These are phyloP conservation scores for Xylaria venustula DNA, from an alignment of 495 filamentous ascomycete species.

Conservation along the genomic window DNA sequence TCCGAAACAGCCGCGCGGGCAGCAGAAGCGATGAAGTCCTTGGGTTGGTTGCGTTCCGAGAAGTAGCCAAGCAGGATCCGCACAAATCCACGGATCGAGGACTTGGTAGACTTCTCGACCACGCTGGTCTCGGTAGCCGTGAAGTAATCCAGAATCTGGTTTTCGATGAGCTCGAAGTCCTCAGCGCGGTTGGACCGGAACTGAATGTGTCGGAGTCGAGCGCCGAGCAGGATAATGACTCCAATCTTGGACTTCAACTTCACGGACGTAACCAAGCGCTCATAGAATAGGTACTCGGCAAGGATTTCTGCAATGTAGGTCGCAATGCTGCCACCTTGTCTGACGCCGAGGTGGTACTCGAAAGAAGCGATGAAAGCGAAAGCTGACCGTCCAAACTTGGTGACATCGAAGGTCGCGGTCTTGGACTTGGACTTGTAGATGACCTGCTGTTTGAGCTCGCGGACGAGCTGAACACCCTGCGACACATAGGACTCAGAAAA, in stretches of 20 bases:
- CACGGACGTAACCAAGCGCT: slow-evolving; percentile 2
- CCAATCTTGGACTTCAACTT: slow-evolving; percentile 4
- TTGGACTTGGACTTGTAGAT: not conserved
- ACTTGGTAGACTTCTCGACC: not conserved
- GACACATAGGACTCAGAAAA: slow-evolving; percentile 4
- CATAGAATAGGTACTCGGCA: slow-evolving; percentile 5
- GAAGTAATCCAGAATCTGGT: slow-evolving; percentile 6
- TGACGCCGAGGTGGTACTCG: slow-evolving; percentile 3
- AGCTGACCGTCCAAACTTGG: slow-evolving; percentile 1
- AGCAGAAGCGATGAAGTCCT: slow-evolving; percentile 6
- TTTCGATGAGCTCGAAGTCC: slow-evolving; percentile 1
- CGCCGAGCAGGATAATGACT: not conserved
- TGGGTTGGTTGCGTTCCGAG: slow-evolving; percentile 4
- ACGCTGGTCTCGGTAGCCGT: not conserved
- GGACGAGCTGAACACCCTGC: slow-evolving; percentile 8
- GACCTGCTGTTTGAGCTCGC: slow-evolving; percentile 1
- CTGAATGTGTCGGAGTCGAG: slow-evolving; percentile 3
- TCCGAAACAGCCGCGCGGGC: slow-evolving; percentile 3
- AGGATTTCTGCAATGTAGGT: slow-evolving; percentile 3
- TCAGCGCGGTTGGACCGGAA: not conserved
- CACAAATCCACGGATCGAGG: slow-evolving; percentile 3
- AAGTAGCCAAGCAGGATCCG: slow-evolving; percentile 3
- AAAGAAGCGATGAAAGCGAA: slow-evolving; percentile 10
- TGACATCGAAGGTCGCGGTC: slow-evolving; percentile 1
- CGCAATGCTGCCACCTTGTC: not conserved